phyloP scores from a whole-genome alignment of 768 basidiomycete species.

The Tricholoma terreum region DNA sequence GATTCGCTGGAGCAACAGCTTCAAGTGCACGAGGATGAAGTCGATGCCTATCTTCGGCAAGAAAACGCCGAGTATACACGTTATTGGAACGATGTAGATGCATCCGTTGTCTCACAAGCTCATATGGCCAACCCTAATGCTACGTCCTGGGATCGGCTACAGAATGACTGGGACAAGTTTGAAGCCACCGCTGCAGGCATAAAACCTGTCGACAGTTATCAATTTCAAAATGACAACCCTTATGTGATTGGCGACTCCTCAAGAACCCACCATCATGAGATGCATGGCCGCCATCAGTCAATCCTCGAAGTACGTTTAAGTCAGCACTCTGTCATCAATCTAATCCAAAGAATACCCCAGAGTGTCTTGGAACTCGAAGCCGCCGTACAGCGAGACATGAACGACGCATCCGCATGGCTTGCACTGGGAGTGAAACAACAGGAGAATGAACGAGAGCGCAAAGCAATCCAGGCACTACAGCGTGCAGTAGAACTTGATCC shows the following conservation, averaged over 20 bases:
- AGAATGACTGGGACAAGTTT: conserved; percentile 77
- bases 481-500: conserved; percentile 83
- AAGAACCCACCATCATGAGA: conserved; percentile 46
- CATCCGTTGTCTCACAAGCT: conserved; percentile 13
- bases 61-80: conserved; percentile 66
- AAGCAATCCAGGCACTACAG: conserved; percentile 82
- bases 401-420: conserved; percentile 77
- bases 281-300: conserved; percentile 36
- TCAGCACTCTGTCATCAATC: conserved; percentile 13
- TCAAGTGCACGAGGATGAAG: conserved; percentile 39
- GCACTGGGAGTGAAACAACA: conserved; percentile 95
- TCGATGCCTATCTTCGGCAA: conserved; percentile 67
- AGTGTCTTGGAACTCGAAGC: conserved; percentile 89
- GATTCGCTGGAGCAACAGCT: neutral
- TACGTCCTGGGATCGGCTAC: conserved; percentile 61
- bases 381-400: conserved; percentile 73
- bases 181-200: conserved; percentile 73
- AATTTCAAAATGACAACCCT: conserved; percentile 76
- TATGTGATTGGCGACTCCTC: conserved; percentile 65
- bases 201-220: conserved; percentile 53
- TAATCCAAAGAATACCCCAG: conserved; percentile 38
- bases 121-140: conserved; percentile 24
- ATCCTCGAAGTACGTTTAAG: conserved; percentile 39
- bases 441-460: conserved; percentile 92
- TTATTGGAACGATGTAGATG: conserved; percentile 54